Base-by-base conservation (phyloP, 495 filamentous ascomycete species). In the Alectoria sarmentosa region DNA sequence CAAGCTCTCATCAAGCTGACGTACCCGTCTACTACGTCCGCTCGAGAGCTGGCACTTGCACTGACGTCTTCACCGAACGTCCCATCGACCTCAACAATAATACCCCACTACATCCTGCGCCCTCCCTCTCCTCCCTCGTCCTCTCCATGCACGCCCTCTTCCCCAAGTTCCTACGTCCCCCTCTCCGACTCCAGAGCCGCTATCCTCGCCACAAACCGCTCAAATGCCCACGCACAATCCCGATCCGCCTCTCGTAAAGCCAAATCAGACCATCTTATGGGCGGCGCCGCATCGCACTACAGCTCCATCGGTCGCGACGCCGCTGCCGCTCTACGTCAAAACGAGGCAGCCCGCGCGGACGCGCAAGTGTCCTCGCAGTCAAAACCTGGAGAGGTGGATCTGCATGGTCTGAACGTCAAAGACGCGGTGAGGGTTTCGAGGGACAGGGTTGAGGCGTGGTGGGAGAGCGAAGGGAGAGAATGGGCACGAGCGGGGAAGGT, bases 401-500 rank as follows among this genome's bases (percentile, higher is more conserved):
- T 98, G 32, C 94, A 98, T 71, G 91, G 91, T 15, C 83, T 95
- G 19, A 86, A 79, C 30, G 92, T 97, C 1, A 74, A 83, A 44
- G 88, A 96, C 73, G 93, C 86, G 0, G 79, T 90, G 14, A 79
- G 88, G 11, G 96, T 97, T 57, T 83, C 88, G 1, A 82, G 80
- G 42, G 81, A 85, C 44, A 77, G 82, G 21, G 87, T 90, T 0
- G 80, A 82, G 61, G 73, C 70, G 11, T 98, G 94, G 94, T 98
- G 93, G 94, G 79, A 86, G 14, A 76, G 77, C 5, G 77, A 90
- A 15, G 87, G 87, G 3, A 74, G 78, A 63, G 72, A 79, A 52
- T 70, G 73, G 64, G 62, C 66, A 58, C 68, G 82, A 70, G 65
- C 74, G 66, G 69, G 70, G 21, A 68, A 64, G 37, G 69, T 65